Percentiles rank a stretch among this genome's conserved stretches.
These are phyloP conservation scores for Penicillium waksmanii DNA, from an alignment of 495 filamentous ascomycete species.

Conservation along the genomic window DNA sequence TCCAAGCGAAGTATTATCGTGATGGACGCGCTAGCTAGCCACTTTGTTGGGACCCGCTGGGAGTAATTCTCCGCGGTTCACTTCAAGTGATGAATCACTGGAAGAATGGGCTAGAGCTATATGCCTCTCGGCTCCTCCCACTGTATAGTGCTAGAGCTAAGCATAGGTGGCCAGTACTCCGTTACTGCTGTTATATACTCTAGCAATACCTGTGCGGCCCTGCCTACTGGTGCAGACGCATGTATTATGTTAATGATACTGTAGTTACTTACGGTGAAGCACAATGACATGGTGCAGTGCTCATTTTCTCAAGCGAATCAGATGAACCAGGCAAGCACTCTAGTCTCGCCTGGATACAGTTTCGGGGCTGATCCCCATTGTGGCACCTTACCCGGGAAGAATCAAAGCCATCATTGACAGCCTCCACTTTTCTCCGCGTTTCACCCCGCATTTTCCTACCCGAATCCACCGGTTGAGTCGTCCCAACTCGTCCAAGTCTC, in stretches of 20 bases:
- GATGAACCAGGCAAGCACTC: not conserved
- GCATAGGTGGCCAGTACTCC: no score
- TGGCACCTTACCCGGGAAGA: slow-evolving; percentile 17
- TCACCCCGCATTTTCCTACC: slow-evolving; percentile 31
- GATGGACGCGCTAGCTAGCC: slow-evolving; percentile 1
- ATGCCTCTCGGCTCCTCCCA: not conserved
- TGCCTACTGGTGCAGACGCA: not conserved
- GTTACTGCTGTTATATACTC: no score
- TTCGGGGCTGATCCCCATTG: slow-evolving; percentile 28
- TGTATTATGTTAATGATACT: not conserved
- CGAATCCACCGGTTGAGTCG: slow-evolving; percentile 6
- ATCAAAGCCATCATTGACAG: slow-evolving; percentile 13
- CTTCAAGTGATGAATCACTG: not conserved
- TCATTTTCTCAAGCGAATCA: not conserved
- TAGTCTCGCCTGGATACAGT: slow-evolving; percentile 6
- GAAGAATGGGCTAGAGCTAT: not conserved
- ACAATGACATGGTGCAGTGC: not conserved
- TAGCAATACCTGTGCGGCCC: no score
- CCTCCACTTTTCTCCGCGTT: slow-evolving; percentile 27
- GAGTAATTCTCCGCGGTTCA: not conserved
- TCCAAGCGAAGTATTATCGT: slow-evolving; percentile 1
- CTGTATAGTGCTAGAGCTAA: no score
- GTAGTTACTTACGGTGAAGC: not conserved
- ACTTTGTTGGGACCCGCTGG: not conserved
- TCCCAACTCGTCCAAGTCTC: not conserved